Conservation (phyloP, 2,329 filamentous ascomycete species). For the Capronia epimyces region DNA sequence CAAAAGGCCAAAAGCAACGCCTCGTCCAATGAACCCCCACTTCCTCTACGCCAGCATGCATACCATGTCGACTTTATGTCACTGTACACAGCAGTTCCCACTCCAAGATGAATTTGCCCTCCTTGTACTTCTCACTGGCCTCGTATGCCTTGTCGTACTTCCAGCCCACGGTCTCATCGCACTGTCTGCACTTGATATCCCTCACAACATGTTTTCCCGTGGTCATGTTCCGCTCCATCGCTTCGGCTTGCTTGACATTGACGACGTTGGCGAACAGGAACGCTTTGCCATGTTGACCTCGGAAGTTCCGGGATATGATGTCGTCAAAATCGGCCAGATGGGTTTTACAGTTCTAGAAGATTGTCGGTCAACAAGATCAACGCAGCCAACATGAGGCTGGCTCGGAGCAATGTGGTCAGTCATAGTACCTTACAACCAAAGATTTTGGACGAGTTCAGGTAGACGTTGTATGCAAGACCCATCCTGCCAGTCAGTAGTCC, state of each 20-base stretch:
- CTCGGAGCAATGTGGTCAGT: background rate
- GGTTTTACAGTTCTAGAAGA: slow-evolving; percentile 68
- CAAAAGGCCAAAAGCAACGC: background rate
- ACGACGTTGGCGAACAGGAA: slow-evolving; percentile 94
- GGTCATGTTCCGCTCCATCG: slow-evolving; percentile 96
- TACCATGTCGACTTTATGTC: slow-evolving; percentile 10
- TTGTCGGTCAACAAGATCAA: slow-evolving; percentile 7
- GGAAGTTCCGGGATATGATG: slow-evolving; percentile 97
- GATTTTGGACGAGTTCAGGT: slow-evolving; percentile 78
- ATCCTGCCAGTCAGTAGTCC: slow-evolving; percentile 43
- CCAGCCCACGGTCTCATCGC: slow-evolving; percentile 91
- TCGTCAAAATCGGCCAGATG: slow-evolving; percentile 93
- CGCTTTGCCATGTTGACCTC: slow-evolving; percentile 95
- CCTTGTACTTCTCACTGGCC: slow-evolving; percentile 90
- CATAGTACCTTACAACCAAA: slow-evolving; percentile 68
- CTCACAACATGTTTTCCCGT: slow-evolving; percentile 91
- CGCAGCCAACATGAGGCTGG: slow-evolving; percentile 1
- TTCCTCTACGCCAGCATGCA: too few relatives aligned
- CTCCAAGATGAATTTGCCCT: slow-evolving; percentile 86
- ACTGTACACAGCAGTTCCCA: slow-evolving; percentile 27
- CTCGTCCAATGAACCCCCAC: background rate
- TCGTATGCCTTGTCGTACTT: slow-evolving; percentile 99
- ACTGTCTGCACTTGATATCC: slow-evolving; percentile 86
- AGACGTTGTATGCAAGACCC: slow-evolving; percentile 88
- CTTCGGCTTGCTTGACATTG: slow-evolving; percentile 73